Conservation (phyloP, 2,329 filamentous ascomycete genomes). For the Hirsutella minnesotensis region DNA sequence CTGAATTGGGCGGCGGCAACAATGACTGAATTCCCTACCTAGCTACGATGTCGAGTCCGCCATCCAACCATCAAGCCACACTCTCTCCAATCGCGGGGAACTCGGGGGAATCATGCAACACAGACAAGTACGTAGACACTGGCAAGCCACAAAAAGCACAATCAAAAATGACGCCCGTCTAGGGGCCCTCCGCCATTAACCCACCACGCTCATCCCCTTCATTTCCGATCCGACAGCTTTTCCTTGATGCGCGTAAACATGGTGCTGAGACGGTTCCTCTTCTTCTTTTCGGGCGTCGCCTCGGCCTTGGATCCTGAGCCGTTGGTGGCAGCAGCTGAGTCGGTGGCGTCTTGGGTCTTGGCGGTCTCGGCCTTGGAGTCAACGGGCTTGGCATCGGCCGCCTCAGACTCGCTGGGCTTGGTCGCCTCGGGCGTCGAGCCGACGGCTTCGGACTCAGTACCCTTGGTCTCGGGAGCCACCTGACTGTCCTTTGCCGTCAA, state of each 20-base stretch:
- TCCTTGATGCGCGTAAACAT: constrained; percentile 48
- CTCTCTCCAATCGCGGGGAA: constrained; percentile 17
- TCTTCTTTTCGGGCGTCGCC: constrained; percentile 44
- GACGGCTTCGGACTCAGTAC: constrained; percentile 50
- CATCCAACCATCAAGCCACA: constrained; percentile 7
- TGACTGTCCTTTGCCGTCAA: neutral
- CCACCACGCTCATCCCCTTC: neutral
- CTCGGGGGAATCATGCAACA: constrained; percentile 28
- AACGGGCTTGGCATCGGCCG: constrained; percentile 7
- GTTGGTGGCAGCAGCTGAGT: constrained; percentile 8
- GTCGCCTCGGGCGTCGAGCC: neutral
- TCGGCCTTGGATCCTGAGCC: constrained; percentile 11
- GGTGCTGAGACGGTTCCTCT: constrained; percentile 52
- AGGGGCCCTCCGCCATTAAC: neutral
- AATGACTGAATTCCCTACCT: constrained; percentile 19
- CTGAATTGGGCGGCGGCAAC: constrained; percentile 3
- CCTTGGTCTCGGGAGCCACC: constrained; percentile 26
- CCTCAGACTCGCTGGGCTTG: constrained; percentile 8
- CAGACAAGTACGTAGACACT: constrained; percentile 18
- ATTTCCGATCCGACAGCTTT: constrained; percentile 26
- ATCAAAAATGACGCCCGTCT: constrained; percentile 10
- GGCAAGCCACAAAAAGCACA: constrained; percentile 18
- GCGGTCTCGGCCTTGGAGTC: constrained; percentile 8
- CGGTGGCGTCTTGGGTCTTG: constrained; percentile 5
- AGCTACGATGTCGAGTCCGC: constrained; percentile 20